These are phyloP conservation scores for Diaporthe vexans DNA, from an alignment of 2,329 filamentous ascomycete genomes.

Conservation along the genomic window DNA sequence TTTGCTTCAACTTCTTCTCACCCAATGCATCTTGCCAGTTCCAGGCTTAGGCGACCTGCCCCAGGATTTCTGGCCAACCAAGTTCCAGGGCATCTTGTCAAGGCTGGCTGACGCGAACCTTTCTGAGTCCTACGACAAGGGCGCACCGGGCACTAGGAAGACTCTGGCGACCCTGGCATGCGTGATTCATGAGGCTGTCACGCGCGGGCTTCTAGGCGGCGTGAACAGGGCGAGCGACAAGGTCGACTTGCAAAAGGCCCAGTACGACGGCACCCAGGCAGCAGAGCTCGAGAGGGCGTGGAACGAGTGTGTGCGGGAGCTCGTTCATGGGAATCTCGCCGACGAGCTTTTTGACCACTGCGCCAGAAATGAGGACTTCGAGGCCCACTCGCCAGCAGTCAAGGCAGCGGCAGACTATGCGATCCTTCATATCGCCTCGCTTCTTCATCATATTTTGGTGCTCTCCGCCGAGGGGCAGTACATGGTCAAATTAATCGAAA, in stretches of 20 bases:
- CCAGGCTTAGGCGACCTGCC: slow-evolving; percentile 76
- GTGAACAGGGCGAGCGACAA: slow-evolving; percentile 53
- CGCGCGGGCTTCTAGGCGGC: slow-evolving; percentile 76
- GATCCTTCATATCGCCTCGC: slow-evolving; percentile 79
- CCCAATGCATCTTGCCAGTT: slow-evolving; percentile 73
- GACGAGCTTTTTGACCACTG: slow-evolving; percentile 75
- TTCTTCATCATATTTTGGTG: slow-evolving; percentile 81
- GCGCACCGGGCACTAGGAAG: slow-evolving; percentile 79
- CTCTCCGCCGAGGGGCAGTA: slow-evolving; percentile 82
- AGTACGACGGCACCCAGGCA: slow-evolving; percentile 71
- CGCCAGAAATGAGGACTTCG: slow-evolving; percentile 72
- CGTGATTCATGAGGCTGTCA: slow-evolving; percentile 77
- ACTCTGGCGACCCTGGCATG: slow-evolving; percentile 80
- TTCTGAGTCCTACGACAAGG: slow-evolving; percentile 87
- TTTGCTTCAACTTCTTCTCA: slow-evolving; percentile 77
- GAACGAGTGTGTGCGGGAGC: slow-evolving; percentile 74
- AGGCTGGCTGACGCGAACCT: slow-evolving; percentile 77
- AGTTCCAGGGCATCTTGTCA: slow-evolving; percentile 70
- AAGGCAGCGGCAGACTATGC: slow-evolving; percentile 75
- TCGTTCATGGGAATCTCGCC: slow-evolving; percentile 77
- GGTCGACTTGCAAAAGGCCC: slow-evolving; percentile 48
- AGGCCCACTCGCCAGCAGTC: slow-evolving; percentile 73
- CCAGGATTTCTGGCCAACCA: slow-evolving; percentile 74
- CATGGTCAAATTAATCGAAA: slow-evolving; percentile 78
- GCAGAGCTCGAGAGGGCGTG: slow-evolving; percentile 75